Base-by-base conservation (phyloP, 140 eudicot genomes). In the Oenanthe javanica region DNA sequence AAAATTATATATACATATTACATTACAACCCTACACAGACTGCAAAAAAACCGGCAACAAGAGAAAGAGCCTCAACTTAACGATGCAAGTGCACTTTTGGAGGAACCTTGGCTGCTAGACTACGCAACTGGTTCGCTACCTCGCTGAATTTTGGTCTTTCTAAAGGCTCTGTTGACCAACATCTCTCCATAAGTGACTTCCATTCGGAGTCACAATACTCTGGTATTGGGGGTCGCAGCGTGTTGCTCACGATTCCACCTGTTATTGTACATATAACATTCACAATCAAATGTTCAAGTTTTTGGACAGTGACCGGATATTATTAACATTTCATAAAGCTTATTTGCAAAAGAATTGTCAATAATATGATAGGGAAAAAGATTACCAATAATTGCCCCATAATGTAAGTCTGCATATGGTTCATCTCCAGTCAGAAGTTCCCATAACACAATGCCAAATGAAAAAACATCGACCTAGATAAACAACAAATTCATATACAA, bases 211-310 rank as follows among this genome's bases (percentile, higher is more conserved):
- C 99, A 43, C 97, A 95, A 0, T 87, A 67, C 54, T 92, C 97
- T 1, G 99, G 97, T 48, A 95, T 90, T 2, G 86, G 87, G 11
- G 99, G 99, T 47, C 99, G 86, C 80, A 95, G 84, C 5, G 97
- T 95, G 88, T 92, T 92, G 91, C 93, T 95, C 83, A 92, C 97
- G 9, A 95, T 95, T 75, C 99, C 99, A 79, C 97, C 97, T 95
- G 83, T 31, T 31, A 48, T 69, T 63, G 19, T 52, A 3, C 27
- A 80, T 18, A 25, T 50, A 74, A 15, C 46, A 54, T 19, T 52
- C 52, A 71, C 5, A 21, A 49, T 80, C 12, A 55, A n/a, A 64
- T 19, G 36, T 1, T 21, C 4, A 9, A 83, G 21, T 23, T 59
- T 5, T 77, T 2, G 15, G 51, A 18, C 49, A 46, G 69, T 11